Percentiles rank a stretch among this genome's conserved stretches.
Evolutionary conservation across 2,329 filamentous ascomycete species (phyloP).

Genomic region (Arachnomyces sp.): DNA sequence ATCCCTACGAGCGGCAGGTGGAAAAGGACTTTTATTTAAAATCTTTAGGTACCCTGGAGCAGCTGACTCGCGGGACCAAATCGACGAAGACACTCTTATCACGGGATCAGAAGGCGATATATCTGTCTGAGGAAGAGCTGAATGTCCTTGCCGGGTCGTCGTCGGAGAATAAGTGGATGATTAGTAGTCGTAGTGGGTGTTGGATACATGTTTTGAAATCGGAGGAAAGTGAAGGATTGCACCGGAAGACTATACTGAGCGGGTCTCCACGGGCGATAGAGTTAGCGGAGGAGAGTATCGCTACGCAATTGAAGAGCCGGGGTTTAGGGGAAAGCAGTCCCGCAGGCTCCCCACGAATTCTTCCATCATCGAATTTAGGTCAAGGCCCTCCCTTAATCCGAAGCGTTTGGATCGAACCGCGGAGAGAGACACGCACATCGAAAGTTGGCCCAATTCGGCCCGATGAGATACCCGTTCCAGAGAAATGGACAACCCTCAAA

Average conservation of each 20-base stretch:
- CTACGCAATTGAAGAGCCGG: background rate
- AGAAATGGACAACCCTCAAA: conserved; percentile 23
- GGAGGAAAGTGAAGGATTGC: conserved; percentile 21
- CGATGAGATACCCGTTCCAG: conserved; percentile 13
- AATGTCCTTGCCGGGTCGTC: conserved; percentile 24
- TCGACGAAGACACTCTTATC: background rate
- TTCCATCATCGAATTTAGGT: too few species aligned
- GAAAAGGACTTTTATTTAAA: background rate
- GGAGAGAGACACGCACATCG: background rate
- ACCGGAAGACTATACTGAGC: conserved; percentile 27
- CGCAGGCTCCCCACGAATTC: too few species aligned
- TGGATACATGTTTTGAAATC: conserved; percentile 27
- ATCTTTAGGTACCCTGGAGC: too few species aligned
- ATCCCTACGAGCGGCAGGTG: conserved; percentile 5
- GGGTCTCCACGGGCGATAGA: conserved; percentile 28
- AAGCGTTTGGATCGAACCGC: conserved; percentile 20
- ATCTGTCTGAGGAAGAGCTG: conserved; percentile 29
- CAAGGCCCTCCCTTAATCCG: conserved; percentile 23
- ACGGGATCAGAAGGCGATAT: conserved; percentile 22
- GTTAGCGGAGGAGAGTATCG: conserved; percentile 22
- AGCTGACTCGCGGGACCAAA: too few species aligned
- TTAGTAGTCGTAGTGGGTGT: conserved; percentile 28
- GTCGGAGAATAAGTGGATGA: conserved; percentile 31
- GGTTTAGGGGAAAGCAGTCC: too few species aligned
- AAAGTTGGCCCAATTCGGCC: conserved; percentile 5